Evolutionary conservation across 306 rosid genomes (phyloP), one percentile per base, ranked within the genome.

Genomic region (Fagus crenata): DNA sequence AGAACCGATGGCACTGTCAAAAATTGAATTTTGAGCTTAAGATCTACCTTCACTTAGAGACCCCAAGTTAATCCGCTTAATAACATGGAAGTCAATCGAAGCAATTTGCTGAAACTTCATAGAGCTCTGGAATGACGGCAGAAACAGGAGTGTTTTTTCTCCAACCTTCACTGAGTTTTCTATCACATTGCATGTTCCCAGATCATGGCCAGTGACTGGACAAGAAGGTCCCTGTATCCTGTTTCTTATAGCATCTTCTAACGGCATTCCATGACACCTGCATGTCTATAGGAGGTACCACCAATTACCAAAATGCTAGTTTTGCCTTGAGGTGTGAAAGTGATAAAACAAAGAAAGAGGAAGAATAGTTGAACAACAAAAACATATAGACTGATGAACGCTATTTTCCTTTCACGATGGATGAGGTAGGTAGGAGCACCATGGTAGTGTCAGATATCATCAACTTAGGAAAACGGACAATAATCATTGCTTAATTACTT

Each of bases 181-280:
- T 42, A 79, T 77, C 75, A 89, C 83, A 75, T 85, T 84, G 82
- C 64, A 40, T 69, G 82, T 70, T 77, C 76, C 90, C 60, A 90
- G 87, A 82, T 73, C 76, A 88, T 67, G 17, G 75, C 90, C 90
- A 41, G 92, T 88, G 80, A 84, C 85, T 11, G 91, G 84, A 72
- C 92, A 92, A 77, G 84, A 79, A 80, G 73, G 49, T 76, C 76
- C 75, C 72, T 69, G 79, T 54, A 33, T 51, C 63, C 63, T 82
- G 5, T 49, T 78, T 56, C 75, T 82, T 78, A 65, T 77, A 72
- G 72, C 82, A 70, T 84, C 85, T 55, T 67, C 90, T 74, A 88
- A 71, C 22, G 85, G 85, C 78, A 84, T 82, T n/a, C 90, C 95
- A 72, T 89, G 97, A 73, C 93, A 89, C 74, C 91, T 88, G 93